These are phyloP conservation scores for Verticillium nubilum DNA, from an alignment of 2,329 filamentous ascomycete genomes.

Conservation along the genomic window DNA sequence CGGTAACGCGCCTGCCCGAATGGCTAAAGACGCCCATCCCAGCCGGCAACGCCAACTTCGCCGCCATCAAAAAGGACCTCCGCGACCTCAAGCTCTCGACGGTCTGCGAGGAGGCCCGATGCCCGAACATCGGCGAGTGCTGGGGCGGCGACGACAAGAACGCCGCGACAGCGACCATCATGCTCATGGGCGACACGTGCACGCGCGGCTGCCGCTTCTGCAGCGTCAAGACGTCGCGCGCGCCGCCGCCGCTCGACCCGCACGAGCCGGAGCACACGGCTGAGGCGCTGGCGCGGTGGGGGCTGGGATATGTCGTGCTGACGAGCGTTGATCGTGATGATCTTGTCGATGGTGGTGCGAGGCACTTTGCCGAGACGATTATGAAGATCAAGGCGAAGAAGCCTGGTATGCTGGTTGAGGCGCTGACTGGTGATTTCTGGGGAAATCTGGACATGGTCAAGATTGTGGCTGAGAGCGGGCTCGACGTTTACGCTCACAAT, in stretches of 20 bases:
- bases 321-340: conserved; percentile 95
- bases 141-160: conserved; percentile 90
- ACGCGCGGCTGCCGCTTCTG: conserved; percentile 96
- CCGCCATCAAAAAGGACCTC: conserved; percentile 90
- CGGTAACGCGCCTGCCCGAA: conserved; percentile 71
- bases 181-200: conserved; percentile 99
- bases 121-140: conserved; percentile 96
- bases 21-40: conserved; percentile 98
- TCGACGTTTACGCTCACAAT: conserved; percentile 97
- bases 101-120: conserved; percentile 95
- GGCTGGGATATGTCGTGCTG: conserved; percentile 90
- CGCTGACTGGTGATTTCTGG: conserved; percentile 79
- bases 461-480: conserved; percentile 76
- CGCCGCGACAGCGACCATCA: conserved; percentile 93
- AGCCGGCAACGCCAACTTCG: conserved; percentile 73
- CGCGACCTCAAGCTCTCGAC: conserved; percentile 87
- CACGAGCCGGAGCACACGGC: conserved; percentile 97
- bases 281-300: conserved; percentile 88
- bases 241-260: conserved; percentile 75
- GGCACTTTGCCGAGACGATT: conserved; percentile 91
- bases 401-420: conserved; percentile 72
- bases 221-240: conserved; percentile 83
- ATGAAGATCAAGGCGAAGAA: conserved; percentile 85
- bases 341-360: conserved; percentile 78
- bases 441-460: conserved; percentile 84